Evolutionary conservation across 108 stramenopile species (phyloP), one percentile per base, ranked within the genome.

Genomic region (Heterococcus sp.): DNA sequence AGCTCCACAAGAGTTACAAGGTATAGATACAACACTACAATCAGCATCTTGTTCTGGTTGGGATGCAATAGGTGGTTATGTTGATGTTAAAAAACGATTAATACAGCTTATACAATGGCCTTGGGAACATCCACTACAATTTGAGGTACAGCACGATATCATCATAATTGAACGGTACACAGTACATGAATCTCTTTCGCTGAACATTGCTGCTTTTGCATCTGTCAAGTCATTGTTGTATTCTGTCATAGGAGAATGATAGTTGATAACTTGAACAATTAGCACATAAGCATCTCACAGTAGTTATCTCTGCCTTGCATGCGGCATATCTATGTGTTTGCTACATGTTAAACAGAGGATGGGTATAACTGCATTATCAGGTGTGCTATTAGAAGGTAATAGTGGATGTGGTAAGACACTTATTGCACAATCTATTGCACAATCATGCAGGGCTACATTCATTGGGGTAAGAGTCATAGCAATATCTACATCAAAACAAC

Each of bases 401-500:
- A 84, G 83, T 70, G 83, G 83, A 36, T 84, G 83, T 37, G 83
- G 83, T 29, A 84, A 84, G 74, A 84, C 68, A 63, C 58, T 84
- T 37, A 29, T 84, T 46, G 83, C 83, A 28, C 83, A 69, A 40
- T 74, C 75, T 37, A 58, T 84, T 28, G 83, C 83, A 65, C 37
- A 46, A 35, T 74, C 76, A 63, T 82, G 76, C 71, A 69, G 76
- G 3, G 82, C 82, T 11, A 85, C 83, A 35, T 84, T 85, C 69
- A 30, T 85, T 14, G 78, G 67, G 83, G 76, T 85, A 27, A 83
- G 82, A n/a, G n/a, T n/a, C n/a, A n/a, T n/a, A n/a, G n/a, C n/a
- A n/a, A n/a, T n/a, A n/a, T n/a, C n/a, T n/a, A n/a, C n/a, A n/a
- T n/a, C n/a, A n/a, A n/a, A n/a, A n/a, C n/a, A n/a, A n/a, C n/a